phyloP scores from a whole-genome alignment of 2,329 filamentous ascomycete genomes.

The Calycina marina region DNA sequence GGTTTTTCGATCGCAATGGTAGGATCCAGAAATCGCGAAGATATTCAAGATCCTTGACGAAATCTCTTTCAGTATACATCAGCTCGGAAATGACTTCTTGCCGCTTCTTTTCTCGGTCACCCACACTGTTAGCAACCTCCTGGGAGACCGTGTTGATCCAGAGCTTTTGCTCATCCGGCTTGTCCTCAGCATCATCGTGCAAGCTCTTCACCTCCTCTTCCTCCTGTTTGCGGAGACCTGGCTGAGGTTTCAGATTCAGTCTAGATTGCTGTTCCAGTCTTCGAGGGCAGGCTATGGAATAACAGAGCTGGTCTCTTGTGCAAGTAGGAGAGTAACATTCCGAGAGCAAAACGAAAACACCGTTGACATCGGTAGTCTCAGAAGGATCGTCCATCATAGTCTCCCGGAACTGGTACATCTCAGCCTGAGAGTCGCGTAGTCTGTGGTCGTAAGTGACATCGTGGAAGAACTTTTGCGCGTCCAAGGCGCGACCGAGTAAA shows the following conservation, averaged over 20 bases:
- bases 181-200: constrained; percentile 64
- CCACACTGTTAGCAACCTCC: constrained; percentile 79
- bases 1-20: constrained; percentile 61
- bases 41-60: constrained; percentile 97
- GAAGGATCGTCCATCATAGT: constrained; percentile 75
- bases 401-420: constrained; percentile 95
- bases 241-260: constrained; percentile 83
- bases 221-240: constrained; percentile 54
- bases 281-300: constrained; percentile 92
- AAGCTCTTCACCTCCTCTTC: constrained; percentile 45
- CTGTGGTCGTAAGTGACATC: constrained; percentile 97
- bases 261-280: constrained; percentile 89
- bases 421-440: constrained; percentile 79
- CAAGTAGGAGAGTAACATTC: constrained; percentile 98
- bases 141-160: constrained; percentile 99
- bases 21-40: constrained; percentile 97
- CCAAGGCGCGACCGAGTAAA: constrained; percentile 76
- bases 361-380: constrained; percentile 63
- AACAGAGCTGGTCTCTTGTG: constrained; percentile 87
- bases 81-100: constrained; percentile 97
- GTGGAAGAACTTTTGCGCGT: constrained; percentile 98
- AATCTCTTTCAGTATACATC: constrained; percentile 97
- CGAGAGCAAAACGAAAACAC: constrained; percentile 88
- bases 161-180: constrained; percentile 89
- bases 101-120: constrained; percentile 87